These are phyloP conservation scores for Salix koriyanagi DNA, from an alignment of 345 rosid genomes.

Conservation along the genomic window DNA sequence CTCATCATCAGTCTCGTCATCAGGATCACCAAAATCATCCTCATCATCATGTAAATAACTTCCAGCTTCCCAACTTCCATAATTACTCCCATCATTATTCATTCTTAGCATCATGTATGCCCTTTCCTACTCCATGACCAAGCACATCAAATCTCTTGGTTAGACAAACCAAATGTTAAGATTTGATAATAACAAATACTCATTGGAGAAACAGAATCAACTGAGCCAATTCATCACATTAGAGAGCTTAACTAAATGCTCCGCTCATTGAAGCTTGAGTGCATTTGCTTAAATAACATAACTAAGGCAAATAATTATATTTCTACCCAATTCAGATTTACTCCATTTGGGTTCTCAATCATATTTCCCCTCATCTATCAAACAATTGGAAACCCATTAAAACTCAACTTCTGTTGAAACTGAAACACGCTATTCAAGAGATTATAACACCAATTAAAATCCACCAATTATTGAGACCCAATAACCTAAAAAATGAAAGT, in stretches of 20 bases:
- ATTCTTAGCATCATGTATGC: conserved; percentile 85
- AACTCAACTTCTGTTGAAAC: not conserved
- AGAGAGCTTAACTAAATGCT: not conserved
- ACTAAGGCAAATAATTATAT: not conserved
- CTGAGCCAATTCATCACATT: not conserved
- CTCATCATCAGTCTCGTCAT: conserved; percentile 37
- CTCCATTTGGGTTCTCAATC: not conserved
- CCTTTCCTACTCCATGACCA: conserved; percentile 51
- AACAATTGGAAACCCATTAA: not conserved
- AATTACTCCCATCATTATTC: conserved; percentile 61
- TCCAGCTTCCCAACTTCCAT: conserved; percentile 82
- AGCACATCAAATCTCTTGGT: not conserved
- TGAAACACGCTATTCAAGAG: not conserved
- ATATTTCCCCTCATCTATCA: not conserved
- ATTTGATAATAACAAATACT: not conserved
- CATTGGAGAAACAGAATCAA: not conserved
- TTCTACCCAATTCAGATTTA: not conserved
- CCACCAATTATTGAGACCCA: not conserved
- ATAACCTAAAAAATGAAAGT: not conserved
- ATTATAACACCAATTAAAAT: not conserved
- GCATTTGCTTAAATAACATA: not conserved
- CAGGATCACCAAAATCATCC: conserved; percentile 62
- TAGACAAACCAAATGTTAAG: not conserved
- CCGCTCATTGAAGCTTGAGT: not conserved
- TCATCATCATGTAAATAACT: conserved; percentile 51